These are phyloP conservation scores for Anthostomella pinea DNA, from an alignment of 2,329 filamentous ascomycete genomes.

Conservation along the genomic window DNA sequence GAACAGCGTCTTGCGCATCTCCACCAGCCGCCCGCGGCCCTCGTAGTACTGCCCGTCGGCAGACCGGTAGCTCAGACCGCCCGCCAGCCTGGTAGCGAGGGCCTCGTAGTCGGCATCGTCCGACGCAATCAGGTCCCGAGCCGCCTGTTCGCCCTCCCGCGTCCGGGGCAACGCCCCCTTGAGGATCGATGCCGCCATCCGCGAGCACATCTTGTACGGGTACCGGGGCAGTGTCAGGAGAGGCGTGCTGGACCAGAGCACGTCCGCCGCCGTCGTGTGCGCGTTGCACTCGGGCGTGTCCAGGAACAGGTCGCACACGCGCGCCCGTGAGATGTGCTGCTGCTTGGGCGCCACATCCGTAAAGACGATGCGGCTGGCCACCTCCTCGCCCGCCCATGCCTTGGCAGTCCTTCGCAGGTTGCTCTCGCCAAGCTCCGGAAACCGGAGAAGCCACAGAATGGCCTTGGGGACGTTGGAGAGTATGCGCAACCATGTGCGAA, in stretches of 20 bases:
- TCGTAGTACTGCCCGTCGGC: slow-evolving; percentile 45
- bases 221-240: slow-evolving; percentile 88
- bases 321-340: slow-evolving; percentile 86
- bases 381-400: slow-evolving; percentile 79
- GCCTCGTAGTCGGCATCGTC: slow-evolving; percentile 84
- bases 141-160: slow-evolving; percentile 63
- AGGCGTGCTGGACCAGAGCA: slow-evolving; percentile 94
- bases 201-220: slow-evolving; percentile 97
- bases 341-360: slow-evolving; percentile 96
- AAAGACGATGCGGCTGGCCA: slow-evolving; percentile 85
- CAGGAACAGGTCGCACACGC: slow-evolving; percentile 90
- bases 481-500: slow-evolving; percentile 93
- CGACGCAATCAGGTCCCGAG: slow-evolving; percentile 70
- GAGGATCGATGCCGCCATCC: slow-evolving; percentile 94
- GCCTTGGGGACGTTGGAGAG: slow-evolving; percentile 81
- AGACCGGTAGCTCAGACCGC: slow-evolving; percentile 57
- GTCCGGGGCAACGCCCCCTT: slow-evolving; percentile 79
- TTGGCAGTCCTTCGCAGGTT: slow-evolving; percentile 79
- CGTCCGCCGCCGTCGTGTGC: slow-evolving; percentile 94
- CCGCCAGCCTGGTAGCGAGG: slow-evolving; percentile 66
- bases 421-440: slow-evolving; percentile 86
- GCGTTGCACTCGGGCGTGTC: slow-evolving; percentile 98
- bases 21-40: slow-evolving; percentile 67
- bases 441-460: slow-evolving; percentile 92
- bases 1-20: slow-evolving; percentile 79